Percentiles rank a stretch among this genome's conserved stretches.
Evolutionary conservation across 1,284 basidiomycete species (phyloP).

Genomic region (Trichosporon coremiiforme): DNA sequence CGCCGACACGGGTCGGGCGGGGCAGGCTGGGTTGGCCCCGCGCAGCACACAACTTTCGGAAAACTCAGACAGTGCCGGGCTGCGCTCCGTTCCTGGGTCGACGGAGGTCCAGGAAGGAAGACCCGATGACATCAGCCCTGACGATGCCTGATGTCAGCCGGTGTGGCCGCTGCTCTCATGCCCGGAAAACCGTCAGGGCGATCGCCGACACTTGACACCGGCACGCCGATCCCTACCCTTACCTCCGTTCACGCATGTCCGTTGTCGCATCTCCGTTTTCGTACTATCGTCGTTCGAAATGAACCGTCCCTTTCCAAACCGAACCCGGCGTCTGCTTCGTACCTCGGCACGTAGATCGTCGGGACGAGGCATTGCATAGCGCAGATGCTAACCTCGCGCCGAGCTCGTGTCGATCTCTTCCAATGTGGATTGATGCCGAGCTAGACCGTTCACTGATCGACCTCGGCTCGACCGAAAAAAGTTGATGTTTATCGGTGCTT

Average conservation of each 20-base stretch:
- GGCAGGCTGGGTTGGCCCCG: no score
- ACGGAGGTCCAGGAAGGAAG: neutral
- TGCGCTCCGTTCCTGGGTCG: neutral
- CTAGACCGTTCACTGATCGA: neutral
- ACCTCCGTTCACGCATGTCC: conserved; percentile 4
- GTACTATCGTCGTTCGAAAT: neutral
- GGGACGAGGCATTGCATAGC: neutral
- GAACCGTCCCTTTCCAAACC: neutral
- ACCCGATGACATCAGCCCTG: neutral
- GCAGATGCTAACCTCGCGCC: neutral
- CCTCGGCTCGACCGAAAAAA: neutral
- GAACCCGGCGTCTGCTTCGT: neutral
- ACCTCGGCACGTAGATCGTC: conserved; percentile 7
- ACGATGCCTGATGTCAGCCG: neutral
- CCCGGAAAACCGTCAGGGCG: neutral
- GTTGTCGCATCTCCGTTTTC: neutral
- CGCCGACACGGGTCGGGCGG: neutral
- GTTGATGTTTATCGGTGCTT: neutral
- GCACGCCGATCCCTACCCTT: conserved; percentile 10
- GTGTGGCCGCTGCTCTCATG: neutral
- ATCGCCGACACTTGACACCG: neutral
- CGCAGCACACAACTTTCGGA: neutral
- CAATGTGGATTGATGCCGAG: neutral
- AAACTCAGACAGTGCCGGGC: neutral
- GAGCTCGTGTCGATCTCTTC: conserved; percentile 4